Evolutionary conservation across 2,329 filamentous ascomycete species (phyloP).

Genomic region (Epichloe gansuensis): DNA sequence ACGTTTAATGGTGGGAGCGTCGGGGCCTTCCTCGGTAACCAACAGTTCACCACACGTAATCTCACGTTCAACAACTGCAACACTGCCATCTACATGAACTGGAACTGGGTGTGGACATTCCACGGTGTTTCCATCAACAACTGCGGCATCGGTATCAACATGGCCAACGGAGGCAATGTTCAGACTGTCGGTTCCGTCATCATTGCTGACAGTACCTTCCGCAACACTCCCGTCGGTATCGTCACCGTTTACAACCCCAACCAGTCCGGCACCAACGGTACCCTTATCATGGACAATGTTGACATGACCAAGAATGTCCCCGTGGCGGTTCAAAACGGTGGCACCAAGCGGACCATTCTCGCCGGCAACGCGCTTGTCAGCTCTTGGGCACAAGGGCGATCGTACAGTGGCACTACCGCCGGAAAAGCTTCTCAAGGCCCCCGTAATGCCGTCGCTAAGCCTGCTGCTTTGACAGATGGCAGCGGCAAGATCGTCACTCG

Average conservation of each 20-base stretch:
- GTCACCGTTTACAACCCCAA: constrained; percentile 58
- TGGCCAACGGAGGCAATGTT: constrained; percentile 48
- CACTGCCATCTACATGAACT: constrained; percentile 80
- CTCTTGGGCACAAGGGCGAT: constrained; percentile 70
- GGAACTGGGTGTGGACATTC: constrained; percentile 82
- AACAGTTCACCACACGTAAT: constrained; percentile 81
- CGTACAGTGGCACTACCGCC: constrained; percentile 43
- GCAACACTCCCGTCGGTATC: constrained; percentile 57
- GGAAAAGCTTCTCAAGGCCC: constrained; percentile 47
- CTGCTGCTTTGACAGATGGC: constrained; percentile 49
- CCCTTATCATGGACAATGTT: constrained; percentile 78
- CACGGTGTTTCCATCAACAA: constrained; percentile 65
- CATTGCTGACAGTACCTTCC: constrained; percentile 68
- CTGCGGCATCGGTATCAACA: constrained; percentile 65
- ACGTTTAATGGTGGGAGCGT: constrained; percentile 72
- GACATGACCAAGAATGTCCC: constrained; percentile 61
- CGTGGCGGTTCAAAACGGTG: constrained; percentile 50
- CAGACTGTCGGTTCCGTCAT: constrained; percentile 81
- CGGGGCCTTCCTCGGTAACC: constrained; percentile 70
- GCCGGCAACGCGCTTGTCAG: constrained; percentile 55
- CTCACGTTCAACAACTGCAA: constrained; percentile 70
- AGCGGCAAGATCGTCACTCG: constrained; percentile 66
- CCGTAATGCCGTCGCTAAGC: constrained; percentile 46
- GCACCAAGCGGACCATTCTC: constrained; percentile 49
- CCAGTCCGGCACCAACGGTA: constrained; percentile 60